Conservation (phyloP, 2,329 filamentous ascomycete genomes). For the Pseudogymnoascus sp. region DNA sequence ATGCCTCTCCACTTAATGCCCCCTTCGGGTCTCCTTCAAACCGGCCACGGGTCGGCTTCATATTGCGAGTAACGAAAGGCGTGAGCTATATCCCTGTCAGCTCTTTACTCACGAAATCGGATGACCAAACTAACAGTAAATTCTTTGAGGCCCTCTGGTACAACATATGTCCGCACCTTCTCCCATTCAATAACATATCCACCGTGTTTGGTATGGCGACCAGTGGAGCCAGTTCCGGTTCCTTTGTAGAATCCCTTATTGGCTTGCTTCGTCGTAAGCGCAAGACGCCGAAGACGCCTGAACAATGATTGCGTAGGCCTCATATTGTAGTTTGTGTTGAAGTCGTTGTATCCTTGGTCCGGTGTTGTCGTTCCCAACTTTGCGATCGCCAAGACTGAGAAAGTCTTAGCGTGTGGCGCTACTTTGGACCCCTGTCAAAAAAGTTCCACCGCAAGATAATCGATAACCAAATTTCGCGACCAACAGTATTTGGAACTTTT, state of each 20-base stretch:
- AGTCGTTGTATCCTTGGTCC: neutral
- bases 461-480: slow-evolving; percentile 9
- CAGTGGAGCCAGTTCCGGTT: slow-evolving; percentile 80
- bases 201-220: slow-evolving; percentile 73
- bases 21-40: slow-evolving; percentile 45
- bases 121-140: slow-evolving; percentile 54
- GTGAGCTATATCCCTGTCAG: slow-evolving; percentile 49
- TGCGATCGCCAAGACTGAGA: slow-evolving; percentile 5
- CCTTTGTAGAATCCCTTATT: slow-evolving; percentile 97
- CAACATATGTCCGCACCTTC: slow-evolving; percentile 86
- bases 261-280: slow-evolving; percentile 85
- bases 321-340: slow-evolving; percentile 36
- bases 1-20: slow-evolving; percentile 51
- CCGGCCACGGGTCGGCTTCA: slow-evolving; percentile 43
- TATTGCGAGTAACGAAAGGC: slow-evolving; percentile 62
- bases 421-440: slow-evolving; percentile 9
- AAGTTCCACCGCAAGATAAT: slow-evolving; percentile 9
- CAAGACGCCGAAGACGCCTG: slow-evolving; percentile 62
- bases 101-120: neutral
- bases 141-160: slow-evolving; percentile 56
- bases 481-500: slow-evolving; percentile 16
- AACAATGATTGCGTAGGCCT: slow-evolving; percentile 59
- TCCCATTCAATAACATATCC: slow-evolving; percentile 75
- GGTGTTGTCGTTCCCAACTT: slow-evolving; percentile 9
- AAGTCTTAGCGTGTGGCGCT: slow-evolving; percentile 3